Evolutionary conservation across 1,284 basidiomycete genomes (phyloP), one percentile per base, ranked within the genome.

Genomic region (Ceratobasidium sp.): DNA sequence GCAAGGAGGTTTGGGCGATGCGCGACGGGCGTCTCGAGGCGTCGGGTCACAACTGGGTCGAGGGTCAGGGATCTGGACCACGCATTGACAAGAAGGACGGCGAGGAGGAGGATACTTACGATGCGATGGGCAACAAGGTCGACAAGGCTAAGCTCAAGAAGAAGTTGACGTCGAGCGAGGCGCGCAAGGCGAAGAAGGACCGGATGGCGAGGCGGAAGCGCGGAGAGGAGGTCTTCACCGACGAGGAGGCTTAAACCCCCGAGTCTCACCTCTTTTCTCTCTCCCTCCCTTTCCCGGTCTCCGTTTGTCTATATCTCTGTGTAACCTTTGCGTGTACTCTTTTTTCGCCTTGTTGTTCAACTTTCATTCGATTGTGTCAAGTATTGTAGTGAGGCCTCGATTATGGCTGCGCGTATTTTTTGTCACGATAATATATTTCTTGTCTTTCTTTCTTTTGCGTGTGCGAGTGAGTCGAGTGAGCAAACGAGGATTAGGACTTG

Each of bases 11-110:
- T 62, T 96, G 94, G 94, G 95, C 95, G 51, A 97, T 97, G 95
- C 90, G 92, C 75, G 94, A 97, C 81, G 96, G 96, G 81, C 90
- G 86, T 80, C 91, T 98, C 77, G 93, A 95, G 86, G 95, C 96
- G 17, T 97, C 95, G 63, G 97, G 97, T 78, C 97, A 98, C 89
- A 96, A 97, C 89, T 97, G 95, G 95, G 95, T 98, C 81, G 97
- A 99, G 86, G 96, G 96, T 72, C 97, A 99, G 84, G 96, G 96
- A 75, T 88, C 93, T 45, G 96, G 96, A 64, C 84, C 93, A 53
- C 90, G 95, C 75, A 98, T 98, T 80, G 96, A 97, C 89, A 94
- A 95, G 89, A 90, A 89, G 81, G 91, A 88, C 4, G 91, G 89
- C 53, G 94, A 95, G 79, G 96, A 97, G 76, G 94, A 97, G 75